These are phyloP conservation scores for Polyrhizophydium stewartii DNA, from an alignment of 371 early-diverging fungal genomes.

Conservation along the genomic window DNA sequence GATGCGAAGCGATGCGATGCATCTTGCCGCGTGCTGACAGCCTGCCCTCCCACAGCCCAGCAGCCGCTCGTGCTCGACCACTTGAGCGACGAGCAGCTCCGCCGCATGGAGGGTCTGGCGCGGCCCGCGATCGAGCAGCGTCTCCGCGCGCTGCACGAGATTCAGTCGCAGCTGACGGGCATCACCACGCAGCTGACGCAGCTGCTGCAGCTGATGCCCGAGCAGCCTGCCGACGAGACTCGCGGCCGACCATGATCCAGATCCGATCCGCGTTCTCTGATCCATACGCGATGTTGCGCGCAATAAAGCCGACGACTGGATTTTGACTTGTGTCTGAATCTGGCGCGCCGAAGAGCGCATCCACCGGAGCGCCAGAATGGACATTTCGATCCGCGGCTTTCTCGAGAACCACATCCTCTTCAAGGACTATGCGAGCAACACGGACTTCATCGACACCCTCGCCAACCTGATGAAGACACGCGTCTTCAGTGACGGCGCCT, in stretches of 20 bases:
- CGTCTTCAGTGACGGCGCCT: slow-evolving; percentile 31
- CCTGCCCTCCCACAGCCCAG: not conserved
- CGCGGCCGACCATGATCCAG: too few species aligned
- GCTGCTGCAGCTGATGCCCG: slow-evolving; percentile 27
- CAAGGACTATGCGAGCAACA: slow-evolving; percentile 28
- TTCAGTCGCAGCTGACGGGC: slow-evolving; percentile 61
- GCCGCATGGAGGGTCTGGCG: slow-evolving; percentile 46
- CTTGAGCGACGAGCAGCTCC: slow-evolving; percentile 58
- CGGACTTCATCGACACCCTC: slow-evolving; percentile 25
- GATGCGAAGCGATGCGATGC: too few species aligned
- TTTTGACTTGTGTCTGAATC: too few species aligned
- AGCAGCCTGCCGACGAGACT: too few species aligned
- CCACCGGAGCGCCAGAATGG: slow-evolving; percentile 1
- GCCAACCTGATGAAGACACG: slow-evolving; percentile 35
- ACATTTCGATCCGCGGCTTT: slow-evolving; percentile 15
- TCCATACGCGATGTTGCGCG: too few species aligned
- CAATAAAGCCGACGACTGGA: too few species aligned
- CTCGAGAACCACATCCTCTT: slow-evolving; percentile 41
- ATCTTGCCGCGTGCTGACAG: not conserved
- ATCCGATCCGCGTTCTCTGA: too few species aligned
- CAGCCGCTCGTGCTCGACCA: slow-evolving; percentile 16
- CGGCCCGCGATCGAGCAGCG: slow-evolving; percentile 57
- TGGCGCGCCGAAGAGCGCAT: too few species aligned
- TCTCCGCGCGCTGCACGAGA: slow-evolving; percentile 49
- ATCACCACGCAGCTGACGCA: slow-evolving; percentile 55